phyloP scores from a whole-genome alignment of 352 stramenopile genomes.

The Phytophthora crassamura region DNA sequence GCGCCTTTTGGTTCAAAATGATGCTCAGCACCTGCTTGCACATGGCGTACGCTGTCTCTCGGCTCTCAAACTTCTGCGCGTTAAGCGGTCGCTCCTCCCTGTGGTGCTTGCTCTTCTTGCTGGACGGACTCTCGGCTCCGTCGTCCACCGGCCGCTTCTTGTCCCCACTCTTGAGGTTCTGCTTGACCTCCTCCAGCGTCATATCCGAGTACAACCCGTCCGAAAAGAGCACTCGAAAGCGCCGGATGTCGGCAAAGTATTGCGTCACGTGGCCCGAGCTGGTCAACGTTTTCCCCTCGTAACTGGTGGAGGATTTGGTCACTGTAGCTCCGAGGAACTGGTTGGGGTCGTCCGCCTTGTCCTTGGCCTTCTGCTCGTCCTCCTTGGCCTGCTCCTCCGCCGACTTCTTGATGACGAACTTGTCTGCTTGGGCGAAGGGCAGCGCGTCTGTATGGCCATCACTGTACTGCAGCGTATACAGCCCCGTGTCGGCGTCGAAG shows the following conservation, averaged over 20 bases:
- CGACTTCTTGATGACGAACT: slow-evolving; percentile 47
- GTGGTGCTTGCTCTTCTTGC: slow-evolving; percentile 35
- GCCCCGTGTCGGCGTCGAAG: slow-evolving; percentile 45
- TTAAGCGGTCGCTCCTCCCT: slow-evolving; percentile 41
- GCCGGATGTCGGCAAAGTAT: slow-evolving; percentile 50
- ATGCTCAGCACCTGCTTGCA: slow-evolving; percentile 56
- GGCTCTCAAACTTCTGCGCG: slow-evolving; percentile 54
- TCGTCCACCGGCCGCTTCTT: slow-evolving; percentile 28
- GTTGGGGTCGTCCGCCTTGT: slow-evolving; percentile 43
- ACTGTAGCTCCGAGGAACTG: slow-evolving; percentile 47
- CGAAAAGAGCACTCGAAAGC: slow-evolving; percentile 55
- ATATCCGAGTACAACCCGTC: slow-evolving; percentile 56
- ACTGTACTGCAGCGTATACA: slow-evolving; percentile 64
- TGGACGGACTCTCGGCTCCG: neutral
- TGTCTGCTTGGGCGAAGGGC: slow-evolving; percentile 34
- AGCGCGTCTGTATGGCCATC: slow-evolving; percentile 56
- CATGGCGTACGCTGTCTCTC: slow-evolving; percentile 53
- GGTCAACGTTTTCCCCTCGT: slow-evolving; percentile 51
- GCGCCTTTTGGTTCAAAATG: slow-evolving; percentile 60
- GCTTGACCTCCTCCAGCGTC: slow-evolving; percentile 45
- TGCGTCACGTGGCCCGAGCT: slow-evolving; percentile 52
- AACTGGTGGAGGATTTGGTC: slow-evolving; percentile 52
- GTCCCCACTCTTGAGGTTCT: slow-evolving; percentile 12
- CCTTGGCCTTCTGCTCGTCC: neutral
- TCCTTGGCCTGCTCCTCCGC: slow-evolving; percentile 8